Evolutionary conservation across 495 filamentous ascomycete species (phyloP).

Genomic region (Cryomyces minteri): DNA sequence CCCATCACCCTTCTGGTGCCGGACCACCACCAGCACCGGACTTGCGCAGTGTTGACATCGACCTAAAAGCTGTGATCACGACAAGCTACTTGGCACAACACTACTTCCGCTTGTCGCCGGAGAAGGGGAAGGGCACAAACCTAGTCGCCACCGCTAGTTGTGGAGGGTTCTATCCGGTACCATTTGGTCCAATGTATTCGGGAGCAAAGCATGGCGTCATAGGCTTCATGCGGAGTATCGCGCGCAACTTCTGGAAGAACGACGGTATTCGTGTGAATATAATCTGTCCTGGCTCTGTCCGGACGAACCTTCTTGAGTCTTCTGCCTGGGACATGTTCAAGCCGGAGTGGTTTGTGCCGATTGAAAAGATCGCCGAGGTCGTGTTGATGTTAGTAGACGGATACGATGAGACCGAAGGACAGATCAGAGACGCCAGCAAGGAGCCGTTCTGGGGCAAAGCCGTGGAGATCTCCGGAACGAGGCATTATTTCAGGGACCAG

Average conservation of each 20-base stretch:
- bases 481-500: slow-evolving; percentile 11
- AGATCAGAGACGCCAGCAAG: slow-evolving; percentile 2
- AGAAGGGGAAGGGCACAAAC: slow-evolving; percentile 5
- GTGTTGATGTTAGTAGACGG: slow-evolving; percentile 15
- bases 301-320: slow-evolving; percentile 13
- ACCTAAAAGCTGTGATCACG: slow-evolving; percentile 15
- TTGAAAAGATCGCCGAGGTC: slow-evolving; percentile 12
- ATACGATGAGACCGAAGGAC: slow-evolving; percentile 5
- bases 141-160: slow-evolving; percentile 16
- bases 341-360: slow-evolving; percentile 11
- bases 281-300: slow-evolving; percentile 14
- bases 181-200: slow-evolving; percentile 12
- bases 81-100: slow-evolving; percentile 15
- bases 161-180: slow-evolving; percentile 13
- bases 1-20: slow-evolving; percentile 4
- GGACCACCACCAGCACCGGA: slow-evolving; percentile 11
- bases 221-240: slow-evolving; percentile 12
- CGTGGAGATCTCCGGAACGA: slow-evolving; percentile 14
- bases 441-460: slow-evolving; percentile 7
- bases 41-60: slow-evolving; percentile 12
- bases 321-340: slow-evolving; percentile 13
- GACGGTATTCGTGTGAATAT: slow-evolving; percentile 14
- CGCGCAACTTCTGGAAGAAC: slow-evolving; percentile 4
- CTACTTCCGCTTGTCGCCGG: slow-evolving; percentile 8
- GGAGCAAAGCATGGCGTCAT: slow-evolving; percentile 14